Evolutionary conservation across 176 grass and related monocot species (phyloP).

Genomic region (Zoysia japonica): DNA sequence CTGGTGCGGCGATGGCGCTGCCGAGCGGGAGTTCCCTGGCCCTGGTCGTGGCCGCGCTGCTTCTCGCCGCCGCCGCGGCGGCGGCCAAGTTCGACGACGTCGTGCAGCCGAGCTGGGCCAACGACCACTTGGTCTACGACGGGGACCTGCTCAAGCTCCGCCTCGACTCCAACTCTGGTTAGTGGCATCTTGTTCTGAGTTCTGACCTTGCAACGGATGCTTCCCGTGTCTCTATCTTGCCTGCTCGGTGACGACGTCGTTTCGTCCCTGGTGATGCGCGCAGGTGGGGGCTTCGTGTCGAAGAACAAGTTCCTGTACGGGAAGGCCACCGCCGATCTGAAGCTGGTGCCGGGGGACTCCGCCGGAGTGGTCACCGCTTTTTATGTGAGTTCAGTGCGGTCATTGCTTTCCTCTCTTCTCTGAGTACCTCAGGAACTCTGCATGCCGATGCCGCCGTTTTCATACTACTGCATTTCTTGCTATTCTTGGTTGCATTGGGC

Average conservation of each 20-base stretch:
- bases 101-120: slow-evolving; percentile 91
- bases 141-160: slow-evolving; percentile 89
- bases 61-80: slow-evolving; percentile 1
- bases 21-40: neutral
- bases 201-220: too few species aligned
- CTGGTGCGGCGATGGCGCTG: neutral
- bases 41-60: neutral
- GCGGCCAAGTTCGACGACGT: slow-evolving; percentile 71
- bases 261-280: neutral
- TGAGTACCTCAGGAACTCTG: too few species aligned
- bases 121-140: slow-evolving; percentile 84
- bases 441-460: too few species aligned
- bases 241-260: neutral
- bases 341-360: slow-evolving; percentile 89
- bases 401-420: too few species aligned
- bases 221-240: neutral
- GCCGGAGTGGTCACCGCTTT: slow-evolving; percentile 94
- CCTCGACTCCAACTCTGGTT: slow-evolving; percentile 79
- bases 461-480: too few species aligned
- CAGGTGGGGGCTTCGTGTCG: slow-evolving; percentile 76
- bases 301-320: slow-evolving; percentile 81
- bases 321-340: slow-evolving; percentile 74
- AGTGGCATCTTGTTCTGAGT: neutral
- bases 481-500: too few species aligned
- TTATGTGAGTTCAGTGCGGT: slow-evolving; percentile 66